These are phyloP conservation scores for Boletus subcaerulescens DNA, from an alignment of 768 basidiomycete species.

Conservation along the genomic window DNA sequence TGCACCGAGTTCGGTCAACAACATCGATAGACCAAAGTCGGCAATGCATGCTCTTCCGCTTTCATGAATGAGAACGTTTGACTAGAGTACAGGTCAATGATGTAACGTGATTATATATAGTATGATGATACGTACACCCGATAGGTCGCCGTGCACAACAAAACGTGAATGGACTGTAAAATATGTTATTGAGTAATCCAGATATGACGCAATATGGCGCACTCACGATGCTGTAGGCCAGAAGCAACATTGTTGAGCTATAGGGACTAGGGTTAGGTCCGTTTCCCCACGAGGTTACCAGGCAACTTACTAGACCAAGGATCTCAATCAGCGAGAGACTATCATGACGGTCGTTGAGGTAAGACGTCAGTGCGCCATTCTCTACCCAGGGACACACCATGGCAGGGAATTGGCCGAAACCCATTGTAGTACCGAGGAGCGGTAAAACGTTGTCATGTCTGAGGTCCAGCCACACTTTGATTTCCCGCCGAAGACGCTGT, in stretches of 20 bases:
- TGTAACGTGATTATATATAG: no score
- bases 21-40: no score
- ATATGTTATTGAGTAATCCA: background rate
- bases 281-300: background rate
- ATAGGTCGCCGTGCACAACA: constrained; percentile 20
- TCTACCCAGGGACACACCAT: no score
- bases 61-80: no score
- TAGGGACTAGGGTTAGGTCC: background rate
- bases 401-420: no score
- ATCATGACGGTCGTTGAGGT: constrained; percentile 12
- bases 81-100: background rate
- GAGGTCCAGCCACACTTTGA: no score
- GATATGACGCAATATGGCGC: no score
- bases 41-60: no score
- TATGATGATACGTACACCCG: constrained; percentile 8
- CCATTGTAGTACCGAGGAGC: no score
- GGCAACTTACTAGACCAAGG: background rate
- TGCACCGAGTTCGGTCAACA: background rate
- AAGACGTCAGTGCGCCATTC: constrained; percentile 1
- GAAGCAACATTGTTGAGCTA: constrained; percentile 12
- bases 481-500: constrained; percentile 10
- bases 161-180: constrained; percentile 14
- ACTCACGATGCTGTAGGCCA: constrained; percentile 13
- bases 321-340: background rate
- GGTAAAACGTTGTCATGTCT: no score